phyloP scores from a whole-genome alignment of 1,139 yeast genomes.

The Kodamaea arcana region DNA sequence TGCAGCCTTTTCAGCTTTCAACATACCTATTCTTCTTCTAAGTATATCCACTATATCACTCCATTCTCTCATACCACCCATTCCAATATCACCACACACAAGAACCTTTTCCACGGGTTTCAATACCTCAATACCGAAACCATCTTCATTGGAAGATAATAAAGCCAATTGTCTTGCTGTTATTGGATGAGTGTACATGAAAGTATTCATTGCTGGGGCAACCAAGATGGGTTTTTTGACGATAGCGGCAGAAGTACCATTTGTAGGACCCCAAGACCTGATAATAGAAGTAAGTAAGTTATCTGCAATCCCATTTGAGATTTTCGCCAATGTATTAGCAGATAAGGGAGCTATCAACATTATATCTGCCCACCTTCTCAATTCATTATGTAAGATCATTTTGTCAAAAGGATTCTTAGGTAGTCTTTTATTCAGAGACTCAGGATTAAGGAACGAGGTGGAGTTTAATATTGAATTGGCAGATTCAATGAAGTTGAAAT shows the following conservation, averaged over 20 bases:
- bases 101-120: slow-evolving; percentile 91
- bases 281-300: slow-evolving; percentile 79
- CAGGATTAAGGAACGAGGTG: slow-evolving; percentile 5
- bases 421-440: slow-evolving; percentile 17
- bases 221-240: slow-evolving; percentile 69
- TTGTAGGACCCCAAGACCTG: slow-evolving; percentile 81
- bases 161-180: slow-evolving; percentile 76
- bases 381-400: slow-evolving; percentile 73
- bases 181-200: slow-evolving; percentile 92
- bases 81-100: slow-evolving; percentile 94
- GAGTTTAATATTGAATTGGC: background rate
- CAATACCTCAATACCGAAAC: slow-evolving; percentile 65
- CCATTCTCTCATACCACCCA: slow-evolving; percentile 99
- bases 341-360: slow-evolving; percentile 88
- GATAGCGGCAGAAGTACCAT: slow-evolving; percentile 7
- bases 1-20: slow-evolving; percentile 28
- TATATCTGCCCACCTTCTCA: slow-evolving; percentile 94
- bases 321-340: slow-evolving; percentile 89
- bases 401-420: slow-evolving; percentile 39
- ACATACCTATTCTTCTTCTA: slow-evolving; percentile 46
- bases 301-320: slow-evolving; percentile 88
- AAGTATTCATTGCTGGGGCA: slow-evolving; percentile 98
- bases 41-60: slow-evolving; percentile 80
- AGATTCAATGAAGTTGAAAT: slow-evolving; percentile 29
- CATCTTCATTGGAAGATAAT: slow-evolving; percentile 41